Conservation (phyloP, 148 eudicot genomes). For the Nepenthes mirabilis region DNA sequence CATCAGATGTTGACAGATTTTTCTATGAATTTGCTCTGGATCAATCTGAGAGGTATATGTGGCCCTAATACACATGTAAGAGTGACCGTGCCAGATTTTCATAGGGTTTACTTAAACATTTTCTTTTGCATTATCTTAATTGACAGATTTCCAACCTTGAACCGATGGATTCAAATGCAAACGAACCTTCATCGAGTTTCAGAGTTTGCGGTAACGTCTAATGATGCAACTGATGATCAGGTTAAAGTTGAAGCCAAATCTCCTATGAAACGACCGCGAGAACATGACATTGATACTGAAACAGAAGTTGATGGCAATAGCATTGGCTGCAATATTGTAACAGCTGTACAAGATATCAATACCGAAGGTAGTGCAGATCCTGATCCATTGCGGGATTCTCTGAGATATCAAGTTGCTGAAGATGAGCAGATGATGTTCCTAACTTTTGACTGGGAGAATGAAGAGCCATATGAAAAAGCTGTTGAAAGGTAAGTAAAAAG, state of each 20-base stretch:
- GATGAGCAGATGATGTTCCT: conserved; percentile 47
- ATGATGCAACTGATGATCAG: conserved; percentile 28
- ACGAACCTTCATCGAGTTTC: conserved; percentile 92
- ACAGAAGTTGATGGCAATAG: conserved; percentile 59
- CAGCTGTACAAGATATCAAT: conserved; percentile 28
- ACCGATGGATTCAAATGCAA: conserved; percentile 99
- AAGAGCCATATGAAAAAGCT: conserved; percentile 84
- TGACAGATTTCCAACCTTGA: conserved; percentile 90
- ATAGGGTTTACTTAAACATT: conserved; percentile 3
- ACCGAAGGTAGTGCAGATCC: conserved; percentile 25
- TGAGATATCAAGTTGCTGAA: conserved; percentile 34
- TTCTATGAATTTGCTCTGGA: conserved; percentile 96
- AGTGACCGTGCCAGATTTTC: not conserved
- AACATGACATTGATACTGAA: conserved; percentile 66
- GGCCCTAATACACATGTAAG: not conserved
- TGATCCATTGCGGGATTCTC: conserved; percentile 42
- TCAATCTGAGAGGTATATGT: conserved; percentile 80
- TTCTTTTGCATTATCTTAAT: conserved; percentile 4
- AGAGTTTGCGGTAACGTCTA: conserved; percentile 58
- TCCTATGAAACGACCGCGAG: conserved; percentile 62
- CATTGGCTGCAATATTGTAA: conserved; percentile 22
- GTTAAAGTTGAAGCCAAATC: conserved; percentile 29
- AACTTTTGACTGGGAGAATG: conserved; percentile 97
- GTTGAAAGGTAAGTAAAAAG: conserved; percentile 53
- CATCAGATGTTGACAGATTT: conserved; percentile 73